Evolutionary conservation across 257 asterid species (phyloP).

Genomic region (Solanum neorickii): DNA sequence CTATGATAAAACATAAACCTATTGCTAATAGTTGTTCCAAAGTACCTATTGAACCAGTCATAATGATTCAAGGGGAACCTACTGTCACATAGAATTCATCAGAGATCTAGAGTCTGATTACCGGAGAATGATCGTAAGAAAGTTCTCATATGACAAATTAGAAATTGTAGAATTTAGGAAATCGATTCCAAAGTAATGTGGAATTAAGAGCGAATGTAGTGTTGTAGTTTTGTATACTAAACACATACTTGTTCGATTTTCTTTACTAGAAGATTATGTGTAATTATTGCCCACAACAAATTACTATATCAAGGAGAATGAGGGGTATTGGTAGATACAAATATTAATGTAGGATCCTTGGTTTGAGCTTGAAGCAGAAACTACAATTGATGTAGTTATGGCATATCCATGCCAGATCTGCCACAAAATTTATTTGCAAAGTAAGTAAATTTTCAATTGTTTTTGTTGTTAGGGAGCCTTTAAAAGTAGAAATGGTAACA

Average conservation of each 20-base stretch:
- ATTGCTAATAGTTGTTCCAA: neutral
- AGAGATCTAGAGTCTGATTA: neutral
- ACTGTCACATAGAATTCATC: no score
- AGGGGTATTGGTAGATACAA: neutral
- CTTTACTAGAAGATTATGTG: neutral
- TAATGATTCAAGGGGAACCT: neutral
- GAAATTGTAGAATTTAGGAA: neutral
- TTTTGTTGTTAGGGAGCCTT: neutral
- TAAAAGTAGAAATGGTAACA: neutral
- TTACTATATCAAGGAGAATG: neutral
- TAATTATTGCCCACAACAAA: neutral
- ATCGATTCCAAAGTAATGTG: neutral
- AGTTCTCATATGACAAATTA: neutral
- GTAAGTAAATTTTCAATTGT: no score
- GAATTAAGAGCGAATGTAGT: neutral
- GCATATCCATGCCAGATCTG: neutral
- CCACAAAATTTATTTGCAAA: neutral
- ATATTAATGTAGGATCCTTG: neutral
- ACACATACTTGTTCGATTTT: neutral
- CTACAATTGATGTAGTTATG: neutral
- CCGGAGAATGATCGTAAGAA: neutral
- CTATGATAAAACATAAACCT: neutral
- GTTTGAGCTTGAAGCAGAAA: neutral
- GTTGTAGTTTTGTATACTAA: neutral
- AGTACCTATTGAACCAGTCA: neutral